Evolutionary conservation across 2,329 filamentous ascomycete species (phyloP), one percentile per base, ranked within the genome.

Genomic region (Leptographium radiaticola): DNA sequence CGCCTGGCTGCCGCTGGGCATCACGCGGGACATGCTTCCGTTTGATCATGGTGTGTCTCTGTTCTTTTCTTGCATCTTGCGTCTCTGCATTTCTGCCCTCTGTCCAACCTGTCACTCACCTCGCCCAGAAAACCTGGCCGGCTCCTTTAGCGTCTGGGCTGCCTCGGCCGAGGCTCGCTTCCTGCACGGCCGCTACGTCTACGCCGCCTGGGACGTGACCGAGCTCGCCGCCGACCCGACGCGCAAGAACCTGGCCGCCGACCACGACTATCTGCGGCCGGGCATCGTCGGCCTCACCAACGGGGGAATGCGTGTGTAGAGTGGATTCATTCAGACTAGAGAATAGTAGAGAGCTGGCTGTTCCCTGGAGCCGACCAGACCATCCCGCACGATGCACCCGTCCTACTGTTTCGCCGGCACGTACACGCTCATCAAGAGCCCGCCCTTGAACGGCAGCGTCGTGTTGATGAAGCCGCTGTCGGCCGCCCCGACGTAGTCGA

Each of bases 121-220:
- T 25, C 36, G 6, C n/a, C 1, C 25, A 58, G 53, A 38, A 5
- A 31, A 47, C 30, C 56, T 60, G 1, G 45, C 56, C 4, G 63
- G 61, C 57, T 61, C 64, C 36, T 73, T 70, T 49, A 56, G 61
- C 9, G 66, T 72, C 8, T 73, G 70, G 71, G 60, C 66, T 1
- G 65, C 70, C 1, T 65, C 62, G 9, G 54, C 61, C 0, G 66
- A 72, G 55, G 70, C 71, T 2, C 55, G 53, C 9, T 71, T 71
- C 51, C 56, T 73, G 30, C 68, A 68, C 46, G 66, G 67, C 6
- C 69, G 68, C 33, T 68, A 68, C 39, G 61, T 70, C 4, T 69
- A 66, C 63, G 62, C 66, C 8, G 64, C 64, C n/a, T 74, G 71
- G 70, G 71, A 74, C 57, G 63, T 71, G 1, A 62, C 68, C 20